Conservation (phyloP, 1,139 yeast genomes). For the Hyphopichia wangnamkhiaoensis region DNA sequence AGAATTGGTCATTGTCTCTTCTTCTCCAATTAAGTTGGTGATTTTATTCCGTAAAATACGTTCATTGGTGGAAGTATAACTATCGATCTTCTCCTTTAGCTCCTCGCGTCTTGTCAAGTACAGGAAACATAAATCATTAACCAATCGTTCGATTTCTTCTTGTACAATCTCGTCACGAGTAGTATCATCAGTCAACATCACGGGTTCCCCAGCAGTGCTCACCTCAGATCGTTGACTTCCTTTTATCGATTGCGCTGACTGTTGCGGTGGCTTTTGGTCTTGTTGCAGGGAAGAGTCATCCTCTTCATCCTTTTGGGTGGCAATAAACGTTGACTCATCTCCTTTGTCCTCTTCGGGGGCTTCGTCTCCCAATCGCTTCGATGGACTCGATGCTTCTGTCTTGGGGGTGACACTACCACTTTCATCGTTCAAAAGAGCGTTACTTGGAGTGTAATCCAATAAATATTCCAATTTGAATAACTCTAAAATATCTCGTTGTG, state of each 20-base stretch:
- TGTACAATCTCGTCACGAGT: constrained; percentile 38
- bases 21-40: constrained; percentile 1
- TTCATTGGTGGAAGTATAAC: not conserved
- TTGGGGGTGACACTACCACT: not conserved
- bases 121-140: constrained; percentile 44
- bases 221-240: not conserved
- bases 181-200: constrained; percentile 17
- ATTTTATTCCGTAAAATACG: not conserved
- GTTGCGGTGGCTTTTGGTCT: constrained; percentile 7
- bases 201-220: constrained; percentile 1
- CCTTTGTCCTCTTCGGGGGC: not conserved
- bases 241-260: not conserved
- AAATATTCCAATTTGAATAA: constrained; percentile 42
- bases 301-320: constrained; percentile 3
- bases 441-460: constrained; percentile 17
- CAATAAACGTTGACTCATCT: not conserved
- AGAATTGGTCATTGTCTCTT: constrained; percentile 7
- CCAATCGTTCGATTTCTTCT: constrained; percentile 43
- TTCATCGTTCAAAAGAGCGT: not conserved
- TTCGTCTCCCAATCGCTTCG: constrained; percentile 3
- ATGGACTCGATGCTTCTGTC: not conserved
- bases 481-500: constrained; percentile 36
- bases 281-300: constrained; percentile 8
- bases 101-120: constrained; percentile 36
- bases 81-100: constrained; percentile 13